Base-by-base conservation (phyloP, 176 grass and related monocot species). In the Juncus effusus region DNA sequence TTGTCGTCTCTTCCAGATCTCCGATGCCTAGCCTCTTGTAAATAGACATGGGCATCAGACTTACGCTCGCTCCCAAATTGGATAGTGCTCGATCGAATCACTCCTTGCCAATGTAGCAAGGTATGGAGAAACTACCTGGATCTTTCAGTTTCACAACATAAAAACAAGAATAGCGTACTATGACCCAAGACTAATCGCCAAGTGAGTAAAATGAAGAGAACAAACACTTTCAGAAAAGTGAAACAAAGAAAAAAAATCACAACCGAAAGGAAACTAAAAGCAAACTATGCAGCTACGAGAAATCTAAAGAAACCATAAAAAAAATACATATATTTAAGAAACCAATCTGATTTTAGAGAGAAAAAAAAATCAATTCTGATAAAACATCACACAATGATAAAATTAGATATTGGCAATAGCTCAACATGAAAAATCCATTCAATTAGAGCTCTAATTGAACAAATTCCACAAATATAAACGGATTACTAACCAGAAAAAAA, bases 391-490 rank as follows among this genome's bases (percentile, higher is more conserved):
- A 13, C 45, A 51, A 66, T 36, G 9, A 35, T 36, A 11, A 47
- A 7, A 3, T 50, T 5, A 35, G 8, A 19, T 19, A 67, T 51
- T 3, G 13, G 6, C 10, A 35, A 28, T 11, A 41, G 10, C 4
- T 36, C n/a, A 3, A 7, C 64, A 38, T 6, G 38, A 4, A 19
- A 47, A 50, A 44, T 66, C 10, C 16, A 7, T 13, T 67, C 4
- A 67, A 36, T 38, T 6, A 39, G 3, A 9, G 11, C 65, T 39
- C 6, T 15, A 56, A 50, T 65, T 44, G 38, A 5, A 65, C 62
- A 47, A 65, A 70, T 70, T 38, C 36, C 51, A 16, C 49, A 70
- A 53, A 70, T 70, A 49, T 70, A 53, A 53, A 38, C 39, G 4
- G 51, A 56, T 54, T 13, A 53, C 19, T 28, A 28, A 28, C 19